Evolutionary conservation across 73 alveolate species (phyloP), one percentile per base, ranked within the genome.

Genomic region (Paraurostyla sp.): DNA sequence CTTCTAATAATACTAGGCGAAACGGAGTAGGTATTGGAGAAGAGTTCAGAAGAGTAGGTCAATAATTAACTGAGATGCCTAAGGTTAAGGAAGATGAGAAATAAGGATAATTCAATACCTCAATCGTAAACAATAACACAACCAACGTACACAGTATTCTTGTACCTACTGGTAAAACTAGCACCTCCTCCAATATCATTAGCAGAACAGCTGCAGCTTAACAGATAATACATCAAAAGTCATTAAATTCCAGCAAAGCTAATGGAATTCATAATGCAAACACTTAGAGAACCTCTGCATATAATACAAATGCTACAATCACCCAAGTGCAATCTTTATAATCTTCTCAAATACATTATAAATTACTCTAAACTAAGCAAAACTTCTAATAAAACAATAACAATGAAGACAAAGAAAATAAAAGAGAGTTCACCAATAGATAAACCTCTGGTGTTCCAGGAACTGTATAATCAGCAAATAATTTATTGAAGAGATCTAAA

Each of bases 11-110:
- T 38, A 69, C 59, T 3, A 69, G 62, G n/a, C 29, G 84, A 69
- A 69, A 60, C 25, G 78, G n/a, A n/a, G n/a, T n/a, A n/a, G n/a
- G 84, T 16, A 69, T 69, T 69, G 84, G 84, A 35, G 84, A 69
- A 15, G 84, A 69, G 13, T 69, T 69, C 4, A 15, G 84, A 15
- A 69, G 84, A 43, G 62, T 69, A 33, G 84, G 84, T 13, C 38
- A 69, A 69, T 25, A 69, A 69, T 20, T 69, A 41, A n/a, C 84
- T 15, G 84, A 69, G 32, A 7, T 69, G 38, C 32, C 58, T 11
- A 69, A 69, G 84, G 32, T 15, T 18, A 38, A 69, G 33, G 62
- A 69, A 22, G 84, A 69, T 7, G 84, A 69, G 4, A 69, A 69
- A 69, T 15, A 15, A 56, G 50, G 40, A 11, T 45, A 4, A 6